Evolutionary conservation across 371 early-diverging fungal species (phyloP).

Genomic region (Syncephalastrum contaminatum): DNA sequence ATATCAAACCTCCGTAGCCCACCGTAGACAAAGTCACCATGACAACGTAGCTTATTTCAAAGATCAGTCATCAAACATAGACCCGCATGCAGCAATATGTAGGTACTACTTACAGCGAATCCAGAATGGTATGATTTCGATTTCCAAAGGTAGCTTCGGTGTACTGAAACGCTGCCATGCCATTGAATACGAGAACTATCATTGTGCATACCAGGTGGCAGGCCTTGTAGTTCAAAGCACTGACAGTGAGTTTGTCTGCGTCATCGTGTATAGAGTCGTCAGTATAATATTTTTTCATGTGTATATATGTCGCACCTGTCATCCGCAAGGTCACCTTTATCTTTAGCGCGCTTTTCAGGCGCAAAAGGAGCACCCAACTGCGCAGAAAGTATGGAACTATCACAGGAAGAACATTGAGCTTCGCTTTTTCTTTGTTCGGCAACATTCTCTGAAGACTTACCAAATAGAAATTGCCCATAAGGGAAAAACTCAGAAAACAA

Average conservation of each 20-base stretch:
- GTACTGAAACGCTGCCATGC: conserved; percentile 56
- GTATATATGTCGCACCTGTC: conserved; percentile 44
- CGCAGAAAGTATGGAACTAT: conserved; percentile 31
- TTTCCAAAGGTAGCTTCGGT: conserved; percentile 49
- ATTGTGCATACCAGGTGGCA: conserved; percentile 52
- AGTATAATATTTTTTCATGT: conserved; percentile 41
- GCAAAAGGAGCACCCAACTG: conserved; percentile 57
- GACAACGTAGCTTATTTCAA: conserved; percentile 30
- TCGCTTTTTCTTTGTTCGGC: background rate
- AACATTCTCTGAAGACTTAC: background rate
- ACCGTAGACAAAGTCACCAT: conserved; percentile 61
- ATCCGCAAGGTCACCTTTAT: conserved; percentile 42
- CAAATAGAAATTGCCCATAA: conserved; percentile 38
- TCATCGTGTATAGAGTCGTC: conserved; percentile 39
- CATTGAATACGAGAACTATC: conserved; percentile 53
- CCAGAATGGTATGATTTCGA: conserved; percentile 23
- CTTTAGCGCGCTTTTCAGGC: conserved; percentile 59
- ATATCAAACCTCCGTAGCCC: conserved; percentile 51
- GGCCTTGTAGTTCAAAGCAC: conserved; percentile 50
- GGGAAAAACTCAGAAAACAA: conserved; percentile 32
- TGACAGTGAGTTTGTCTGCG: conserved; percentile 27
- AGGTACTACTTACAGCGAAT: conserved; percentile 19
- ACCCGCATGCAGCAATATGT: background rate
- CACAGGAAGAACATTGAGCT: background rate
- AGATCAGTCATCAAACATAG: background rate